Evolutionary conservation across 1,284 basidiomycete species (phyloP), one percentile per base, ranked within the genome.

Genomic region (Peniophora sp.): DNA sequence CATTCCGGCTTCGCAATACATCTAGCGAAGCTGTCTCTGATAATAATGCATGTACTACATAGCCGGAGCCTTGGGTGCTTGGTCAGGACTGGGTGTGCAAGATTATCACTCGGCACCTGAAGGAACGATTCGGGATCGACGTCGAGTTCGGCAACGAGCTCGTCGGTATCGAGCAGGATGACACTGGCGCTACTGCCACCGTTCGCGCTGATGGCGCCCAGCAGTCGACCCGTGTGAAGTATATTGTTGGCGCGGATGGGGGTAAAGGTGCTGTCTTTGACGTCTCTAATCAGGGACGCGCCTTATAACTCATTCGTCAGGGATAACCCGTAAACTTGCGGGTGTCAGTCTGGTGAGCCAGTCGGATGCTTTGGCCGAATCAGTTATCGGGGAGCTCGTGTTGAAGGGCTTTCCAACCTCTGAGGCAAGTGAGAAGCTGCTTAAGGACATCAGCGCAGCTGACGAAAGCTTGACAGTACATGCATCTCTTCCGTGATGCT

Each of bases 201-300:
- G 24, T 24, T n/a, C 39, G 44, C 8, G 39, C 3, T 5, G 6
- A 32, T 5, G 27, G 27, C 27, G 27, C 12, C 27, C 9, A 46
- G n/a, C 47, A 62, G 54, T 49, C 50, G 2, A 45, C 61, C n/a
- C 24, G 51, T 3, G 51, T 51, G 15, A 49, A 50, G 1, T 70
- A 59, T 42, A 48, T 73, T 1, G 55, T 72, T 14, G 70, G 70
- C 1, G 59, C 68, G 1, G 70, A 73, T 55, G 71, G 70, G 9
- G 70, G 63, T 6, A 60, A 57, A 58, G 64, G 69, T 69, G 37
- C 14, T 47, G 12, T 32, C 12, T 5, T 5, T 12, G 6, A 32
- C 27, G 12, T 32, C 27, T 32, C 12, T 32, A 12, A 32, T 32
- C n/a, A n/a, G n/a, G n/a, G 12, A 32, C 27, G 27, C 27, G 27